Base-by-base conservation (phyloP, 2,329 filamentous ascomycete species). In the Pseudogymnoascus sp. region DNA sequence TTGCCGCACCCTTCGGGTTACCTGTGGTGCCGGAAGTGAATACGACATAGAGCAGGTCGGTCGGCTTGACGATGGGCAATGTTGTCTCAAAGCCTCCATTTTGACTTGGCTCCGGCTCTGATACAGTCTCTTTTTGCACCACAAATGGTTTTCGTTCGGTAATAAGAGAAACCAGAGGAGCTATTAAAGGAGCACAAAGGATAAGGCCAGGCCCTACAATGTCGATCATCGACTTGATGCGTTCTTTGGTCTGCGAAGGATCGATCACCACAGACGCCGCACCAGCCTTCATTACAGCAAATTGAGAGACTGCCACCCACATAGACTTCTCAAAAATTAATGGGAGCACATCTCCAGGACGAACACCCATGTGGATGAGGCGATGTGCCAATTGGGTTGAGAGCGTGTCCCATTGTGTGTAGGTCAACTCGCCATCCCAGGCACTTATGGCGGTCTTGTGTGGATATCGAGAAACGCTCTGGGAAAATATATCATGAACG, bases 241-340 rank as follows among this genome's bases (percentile, higher is more conserved):
- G 65, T 21, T 16, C 28, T 8, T 64, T 5, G 11, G 72, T 71
- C 51, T 72, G 66, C 10, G 63, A 67, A 13, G 72, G 69, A 61
- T 73, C 68, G 10, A 74, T 45, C 13, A 70, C 65, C 36, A 73
- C 69, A 28, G 69, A 71, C 7, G 68, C 66, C 21, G 60, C 67
- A 8, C 69, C 69, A 60, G 67, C 62, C 54, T 68, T 67, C 10
- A 71, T 23, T 3, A 71, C 64, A 41, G 43, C 67, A 4, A 71
- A 54, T 65, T 68, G 67, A 16, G 66, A 65, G 7, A 70, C 64
- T 23, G 68, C 63, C 19, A 66, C 63, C 39, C 64, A 69, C 16
- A 36, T 51, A 1, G 68, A 69, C 48, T 71, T 71, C 28, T 69
- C 65, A 43, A 70, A 69, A 45, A 66, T 69, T 2, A 71, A 39